Evolutionary conservation across 345 rosid genomes (phyloP), one percentile per base, ranked within the genome.

Genomic region (Adansonia digitata): DNA sequence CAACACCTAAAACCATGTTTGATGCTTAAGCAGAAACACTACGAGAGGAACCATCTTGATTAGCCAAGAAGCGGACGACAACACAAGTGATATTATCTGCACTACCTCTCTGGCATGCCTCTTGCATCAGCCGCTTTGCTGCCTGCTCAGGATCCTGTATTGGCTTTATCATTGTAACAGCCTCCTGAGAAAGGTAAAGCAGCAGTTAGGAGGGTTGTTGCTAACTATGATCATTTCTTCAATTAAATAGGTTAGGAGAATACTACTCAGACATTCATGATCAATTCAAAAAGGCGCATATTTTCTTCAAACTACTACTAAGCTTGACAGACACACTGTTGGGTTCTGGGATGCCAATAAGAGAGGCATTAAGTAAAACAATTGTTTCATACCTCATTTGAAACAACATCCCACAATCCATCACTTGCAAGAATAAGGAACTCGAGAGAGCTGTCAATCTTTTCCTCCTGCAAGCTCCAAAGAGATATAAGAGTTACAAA

Each of bases 361-460:
- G 51, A 14, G 35, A 69, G 15, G 26, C 24, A 12, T 11, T 20
- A 3, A 46, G 34, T 20, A 29, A 52, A 48, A 55, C 72, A 48
- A 2, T 14, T 13, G n/a, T 48, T 27, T 27, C 71, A 26, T 78
- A 95, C 99, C 96, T 95, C 98, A 69, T 95, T 95, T 63, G 97
- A 79, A 72, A 95, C 99, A 78, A 95, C 99, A 69, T 95, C 99
- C 99, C 99, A 95, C 37, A 93, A 81, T 75, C 99, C 99, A 85
- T 95, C 99, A 77, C 99, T 95, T 13, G 99, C 99, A 82, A 95
- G 98, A 78, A 95, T 95, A 74, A 95, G 99, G 81, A 95, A 95
- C 85, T 95, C 99, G 0, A 95, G 98, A 39, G 98, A 88, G 88
- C 90, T 86, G 83, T 95, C 99, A 29, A 95, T 80, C 73, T 88